Percentiles rank a stretch among this genome's conserved stretches.
phyloP scores from a whole-genome alignment of 164 flowering plant genomes.

The Nelumbo lutea region DNA sequence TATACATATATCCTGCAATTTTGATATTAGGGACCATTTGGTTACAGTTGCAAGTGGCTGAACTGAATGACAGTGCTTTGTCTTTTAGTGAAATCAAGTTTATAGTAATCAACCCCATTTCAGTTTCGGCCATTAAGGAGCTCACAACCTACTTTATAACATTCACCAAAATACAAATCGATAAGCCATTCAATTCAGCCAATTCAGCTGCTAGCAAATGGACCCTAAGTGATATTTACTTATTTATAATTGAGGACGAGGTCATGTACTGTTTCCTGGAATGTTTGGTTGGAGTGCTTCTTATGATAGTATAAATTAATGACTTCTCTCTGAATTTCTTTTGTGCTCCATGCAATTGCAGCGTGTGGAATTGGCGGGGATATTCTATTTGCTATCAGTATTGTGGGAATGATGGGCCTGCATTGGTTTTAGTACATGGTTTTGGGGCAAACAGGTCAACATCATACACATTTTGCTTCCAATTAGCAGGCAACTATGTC shows the following conservation, averaged over 20 bases:
- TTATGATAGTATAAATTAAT: background rate
- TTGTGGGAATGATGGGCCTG: slow-evolving; percentile 72
- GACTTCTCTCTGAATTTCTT: background rate
- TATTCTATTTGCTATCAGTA: slow-evolving; percentile 79
- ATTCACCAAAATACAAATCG: too few species aligned
- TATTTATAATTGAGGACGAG: background rate
- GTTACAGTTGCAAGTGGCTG: too few species aligned
- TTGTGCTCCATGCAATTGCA: slow-evolving; percentile 23
- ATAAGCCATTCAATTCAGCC: too few species aligned
- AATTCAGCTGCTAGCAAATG: too few species aligned
- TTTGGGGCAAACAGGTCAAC: slow-evolving; percentile 98
- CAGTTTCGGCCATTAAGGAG: background rate
- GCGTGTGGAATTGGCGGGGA: slow-evolving; percentile 85
- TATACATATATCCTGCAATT: background rate
- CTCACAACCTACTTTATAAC: too few species aligned
- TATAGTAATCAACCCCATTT: background rate
- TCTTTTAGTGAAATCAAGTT: too few species aligned
- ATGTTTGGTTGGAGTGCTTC: background rate
- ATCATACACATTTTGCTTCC: slow-evolving; percentile 37
- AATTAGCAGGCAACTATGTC: slow-evolving; percentile 30
- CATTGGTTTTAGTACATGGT: slow-evolving; percentile 82
- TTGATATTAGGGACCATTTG: too few species aligned
- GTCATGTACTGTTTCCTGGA: background rate
- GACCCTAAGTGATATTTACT: background rate
- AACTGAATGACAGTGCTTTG: too few species aligned